A percentile compares a stretch with the other conserved stretches of the same genome.
These are phyloP conservation scores for Amylocystis lapponica DNA, from an alignment of 768 basidiomycete species.

Conservation along the genomic window DNA sequence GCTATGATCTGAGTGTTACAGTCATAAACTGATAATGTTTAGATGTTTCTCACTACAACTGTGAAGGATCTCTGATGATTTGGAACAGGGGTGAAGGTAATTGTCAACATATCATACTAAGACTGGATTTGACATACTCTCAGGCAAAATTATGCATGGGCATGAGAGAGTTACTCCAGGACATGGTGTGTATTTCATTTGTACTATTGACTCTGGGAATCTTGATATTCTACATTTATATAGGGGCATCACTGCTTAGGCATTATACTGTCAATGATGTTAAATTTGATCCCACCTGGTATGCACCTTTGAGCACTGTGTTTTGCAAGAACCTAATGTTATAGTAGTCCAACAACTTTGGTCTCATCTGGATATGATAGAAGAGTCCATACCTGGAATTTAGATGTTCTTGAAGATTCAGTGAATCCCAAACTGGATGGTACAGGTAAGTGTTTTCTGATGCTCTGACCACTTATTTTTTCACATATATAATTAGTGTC, in stretches of 20 bases:
- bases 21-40: background rate
- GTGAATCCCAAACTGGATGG: no score
- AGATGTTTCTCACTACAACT: slow-evolving; percentile 8
- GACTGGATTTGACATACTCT: background rate
- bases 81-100: slow-evolving; percentile 1
- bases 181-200: no score
- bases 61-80: slow-evolving; percentile 5
- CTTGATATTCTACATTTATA: no score
- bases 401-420: slow-evolving; percentile 5
- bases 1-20: background rate
- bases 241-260: slow-evolving; percentile 27
- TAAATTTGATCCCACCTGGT: slow-evolving; percentile 48
- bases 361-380: slow-evolving; percentile 46
- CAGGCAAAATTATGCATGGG: background rate
- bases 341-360: slow-evolving; percentile 34
- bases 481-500: no score
- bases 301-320: slow-evolving; percentile 5
- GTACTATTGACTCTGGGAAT: no score
- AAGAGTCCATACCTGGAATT: slow-evolving; percentile 37
- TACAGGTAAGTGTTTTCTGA: no score
- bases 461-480: no score
- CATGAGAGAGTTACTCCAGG: slow-evolving; percentile 21
- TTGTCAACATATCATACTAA: background rate
- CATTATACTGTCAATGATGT: slow-evolving; percentile 53
- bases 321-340: background rate